These are phyloP conservation scores for Ophiostoma triangulosporum DNA, from an alignment of 2,329 filamentous ascomycete species.

Conservation along the genomic window DNA sequence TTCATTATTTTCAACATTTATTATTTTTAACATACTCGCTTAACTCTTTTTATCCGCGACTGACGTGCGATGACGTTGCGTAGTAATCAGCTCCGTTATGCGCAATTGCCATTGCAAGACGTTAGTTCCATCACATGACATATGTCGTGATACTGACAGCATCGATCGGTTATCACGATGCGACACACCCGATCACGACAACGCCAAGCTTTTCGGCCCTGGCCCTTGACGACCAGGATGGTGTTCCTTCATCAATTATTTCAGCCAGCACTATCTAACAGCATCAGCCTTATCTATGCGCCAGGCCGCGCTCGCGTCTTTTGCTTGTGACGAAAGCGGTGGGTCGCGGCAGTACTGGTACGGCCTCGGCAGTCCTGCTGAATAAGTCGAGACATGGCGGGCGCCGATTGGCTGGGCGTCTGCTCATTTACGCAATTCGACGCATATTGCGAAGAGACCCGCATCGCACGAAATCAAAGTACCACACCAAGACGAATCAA, in stretches of 20 bases:
- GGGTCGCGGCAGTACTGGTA: not conserved
- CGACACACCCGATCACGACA: not conserved
- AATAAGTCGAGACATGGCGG: not conserved
- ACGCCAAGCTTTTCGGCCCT: not conserved
- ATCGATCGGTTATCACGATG: not conserved
- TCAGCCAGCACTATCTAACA: not conserved
- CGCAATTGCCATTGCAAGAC: no score
- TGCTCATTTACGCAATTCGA: slow-evolving; percentile 7
- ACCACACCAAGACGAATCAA: not conserved
- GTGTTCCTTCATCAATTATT: not conserved
- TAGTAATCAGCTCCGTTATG: no score
- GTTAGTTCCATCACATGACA: no score
- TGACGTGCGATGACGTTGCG: no score
- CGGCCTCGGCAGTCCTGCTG: not conserved
- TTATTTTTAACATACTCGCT: no score
- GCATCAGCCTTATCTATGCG: not conserved
- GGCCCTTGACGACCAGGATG: not conserved
- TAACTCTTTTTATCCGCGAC: no score
- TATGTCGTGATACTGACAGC: no score
- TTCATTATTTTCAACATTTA: no score
- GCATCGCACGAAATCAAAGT: slow-evolving; percentile 5
- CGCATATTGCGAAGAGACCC: slow-evolving; percentile 1
- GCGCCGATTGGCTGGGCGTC: slow-evolving; percentile 1
- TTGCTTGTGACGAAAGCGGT: slow-evolving; percentile 11
- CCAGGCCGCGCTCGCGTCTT: not conserved